These are phyloP conservation scores for Verticillium dahliae DNA, from an alignment of 2,329 filamentous ascomycete genomes.

Conservation along the genomic window DNA sequence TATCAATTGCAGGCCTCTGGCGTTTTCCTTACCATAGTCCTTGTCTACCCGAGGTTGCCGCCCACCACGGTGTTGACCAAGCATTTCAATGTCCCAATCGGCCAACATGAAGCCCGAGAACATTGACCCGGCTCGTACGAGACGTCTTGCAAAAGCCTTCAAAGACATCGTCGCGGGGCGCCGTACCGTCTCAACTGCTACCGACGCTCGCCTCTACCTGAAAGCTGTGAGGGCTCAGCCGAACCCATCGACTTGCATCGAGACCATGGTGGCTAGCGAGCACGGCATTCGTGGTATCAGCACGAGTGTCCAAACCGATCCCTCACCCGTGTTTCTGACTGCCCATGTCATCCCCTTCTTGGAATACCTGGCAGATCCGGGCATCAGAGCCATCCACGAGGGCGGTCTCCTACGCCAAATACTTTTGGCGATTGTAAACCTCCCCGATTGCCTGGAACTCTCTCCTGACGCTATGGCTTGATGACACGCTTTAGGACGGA, in stretches of 20 bases:
- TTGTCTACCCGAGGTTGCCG: background rate
- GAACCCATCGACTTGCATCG: slow-evolving; percentile 16
- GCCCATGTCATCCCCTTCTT: slow-evolving; percentile 26
- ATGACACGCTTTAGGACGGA: slow-evolving; percentile 17
- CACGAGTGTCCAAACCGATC: slow-evolving; percentile 17
- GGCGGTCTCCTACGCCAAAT: slow-evolving; percentile 43
- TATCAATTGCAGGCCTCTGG: too few relatives aligned
- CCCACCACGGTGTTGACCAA: background rate
- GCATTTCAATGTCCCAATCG: background rate
- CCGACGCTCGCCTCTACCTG: slow-evolving; percentile 19
- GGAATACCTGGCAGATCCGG: slow-evolving; percentile 30
- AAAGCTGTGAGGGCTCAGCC: slow-evolving; percentile 14
- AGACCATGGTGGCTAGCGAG: slow-evolving; percentile 16
- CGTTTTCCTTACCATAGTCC: too few relatives aligned
- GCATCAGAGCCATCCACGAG: slow-evolving; percentile 38
- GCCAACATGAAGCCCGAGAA: background rate
- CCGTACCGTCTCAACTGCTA: slow-evolving; percentile 1
- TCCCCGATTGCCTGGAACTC: slow-evolving; percentile 47
- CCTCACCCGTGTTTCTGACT: slow-evolving; percentile 21
- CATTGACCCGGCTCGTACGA: background rate
- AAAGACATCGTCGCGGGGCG: slow-evolving; percentile 8
- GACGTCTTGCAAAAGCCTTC: slow-evolving; percentile 11
- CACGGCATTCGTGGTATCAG: slow-evolving; percentile 15
- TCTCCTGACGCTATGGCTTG: slow-evolving; percentile 25
- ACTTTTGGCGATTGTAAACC: slow-evolving; percentile 38